Base-by-base conservation (phyloP, 129 eudicot species). In the Chrysanthemum seticuspe region DNA sequence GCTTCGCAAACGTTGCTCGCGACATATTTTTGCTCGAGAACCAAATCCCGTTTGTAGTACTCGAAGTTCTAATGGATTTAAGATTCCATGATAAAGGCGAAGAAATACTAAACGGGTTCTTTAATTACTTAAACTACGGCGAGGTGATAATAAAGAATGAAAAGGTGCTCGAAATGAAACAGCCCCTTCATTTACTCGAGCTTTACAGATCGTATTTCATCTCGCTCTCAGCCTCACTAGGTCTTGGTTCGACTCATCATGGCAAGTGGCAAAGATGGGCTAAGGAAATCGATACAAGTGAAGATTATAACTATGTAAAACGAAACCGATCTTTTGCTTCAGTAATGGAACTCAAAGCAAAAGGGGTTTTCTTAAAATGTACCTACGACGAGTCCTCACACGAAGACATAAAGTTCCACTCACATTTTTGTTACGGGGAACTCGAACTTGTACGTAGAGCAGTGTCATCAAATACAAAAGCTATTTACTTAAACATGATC, bases 11-110 rank as follows among this genome's bases (percentile, higher is more conserved):
- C 8, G 76, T 80, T 6, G 52, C 19, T 5, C 80, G 77, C 15
- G 86, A 82, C 77, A 61, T 82, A 10, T 74, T 82, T 36, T 74
- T 82, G 74, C 77, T 78, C 9, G 86, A 82, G 74, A 82, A 82
- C 62, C 83, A 82, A 71, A 67, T 82, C 27, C 86, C 86, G 0
- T 82, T 68, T 68, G 67, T 74, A 2, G 80, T 82, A 0, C 74
- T 82, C 3, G 13, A 63, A 27, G 86, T 81, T 6, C 27, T 81
- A 70, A 58, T 81, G 44, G 62, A 58, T 15, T 1, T 74, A 49
- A 34, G 75, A 31, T 74, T 80, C 27, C 36, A 23, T 0, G 84
- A 80, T 55, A 50, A 63, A 45, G 80, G 84, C 5, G 80, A 74
- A 68, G 6, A 64, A 8, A 27, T 75, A 10, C 63, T 80, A 13